Evolutionary conservation across 331 rosid genomes (phyloP).

Genomic region (Spiraea crenata): DNA sequence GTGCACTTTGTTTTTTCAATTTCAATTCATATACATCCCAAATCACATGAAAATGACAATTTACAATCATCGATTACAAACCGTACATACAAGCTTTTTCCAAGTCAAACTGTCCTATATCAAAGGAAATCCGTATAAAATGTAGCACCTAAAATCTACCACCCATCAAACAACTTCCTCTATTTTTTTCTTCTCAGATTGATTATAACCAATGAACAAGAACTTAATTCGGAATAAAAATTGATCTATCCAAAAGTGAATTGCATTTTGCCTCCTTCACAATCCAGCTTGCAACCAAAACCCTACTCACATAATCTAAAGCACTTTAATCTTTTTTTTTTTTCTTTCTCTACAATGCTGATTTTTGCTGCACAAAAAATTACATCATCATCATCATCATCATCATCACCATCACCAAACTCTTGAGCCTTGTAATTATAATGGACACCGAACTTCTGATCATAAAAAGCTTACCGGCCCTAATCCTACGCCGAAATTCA

Average conservation of each 20-base stretch:
- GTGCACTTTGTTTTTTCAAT: too few species aligned
- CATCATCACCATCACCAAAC: background rate
- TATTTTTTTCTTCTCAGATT: constrained; percentile 15
- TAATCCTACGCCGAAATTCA: constrained; percentile 28
- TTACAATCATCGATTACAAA: constrained; percentile 2
- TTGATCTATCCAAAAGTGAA: too few species aligned
- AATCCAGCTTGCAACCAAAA: constrained; percentile 8
- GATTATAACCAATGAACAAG: background rate
- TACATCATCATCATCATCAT: background rate
- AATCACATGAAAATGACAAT: background rate
- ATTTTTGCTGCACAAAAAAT: background rate
- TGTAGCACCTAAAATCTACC: constrained; percentile 19
- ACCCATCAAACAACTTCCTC: constrained; percentile 8
- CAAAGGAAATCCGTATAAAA: constrained; percentile 24
- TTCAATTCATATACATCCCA: too few species aligned
- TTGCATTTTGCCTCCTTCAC: background rate
- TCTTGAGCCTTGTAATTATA: constrained; percentile 7
- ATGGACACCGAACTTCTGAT: constrained; percentile 41
- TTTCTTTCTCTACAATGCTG: constrained; percentile 3
- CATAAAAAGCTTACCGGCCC: constrained; percentile 18
- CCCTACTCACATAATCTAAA: background rate
- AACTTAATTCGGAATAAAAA: too few species aligned
- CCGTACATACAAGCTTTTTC: background rate
- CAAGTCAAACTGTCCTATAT: constrained; percentile 12
- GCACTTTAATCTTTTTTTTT: background rate